A percentile compares a stretch with the other conserved stretches of the same genome.
Evolutionary conservation across 2,329 filamentous ascomycete genomes (phyloP).

Genomic region (Stemphylium vesicarium): DNA sequence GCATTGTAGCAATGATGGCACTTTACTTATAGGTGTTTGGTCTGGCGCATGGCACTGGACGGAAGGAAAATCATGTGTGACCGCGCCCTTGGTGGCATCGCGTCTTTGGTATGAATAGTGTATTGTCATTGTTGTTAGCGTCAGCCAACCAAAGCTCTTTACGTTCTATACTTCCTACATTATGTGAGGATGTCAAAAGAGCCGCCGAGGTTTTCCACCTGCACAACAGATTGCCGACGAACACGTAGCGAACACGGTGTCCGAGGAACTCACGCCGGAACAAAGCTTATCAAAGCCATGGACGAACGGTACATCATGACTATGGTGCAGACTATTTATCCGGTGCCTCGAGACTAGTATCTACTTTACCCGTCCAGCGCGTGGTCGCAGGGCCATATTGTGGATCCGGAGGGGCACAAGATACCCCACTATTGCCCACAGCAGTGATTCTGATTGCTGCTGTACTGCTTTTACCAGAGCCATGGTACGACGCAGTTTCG

Average conservation of each 20-base stretch:
- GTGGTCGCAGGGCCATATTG: slow-evolving; percentile 10
- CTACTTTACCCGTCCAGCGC: slow-evolving; percentile 23
- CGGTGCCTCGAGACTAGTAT: slow-evolving; percentile 22
- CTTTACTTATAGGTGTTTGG: background rate
- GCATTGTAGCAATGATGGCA: background rate
- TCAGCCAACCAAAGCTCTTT: background rate
- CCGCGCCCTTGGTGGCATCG: background rate
- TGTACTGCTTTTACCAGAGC: slow-evolving; percentile 9
- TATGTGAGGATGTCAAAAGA: background rate
- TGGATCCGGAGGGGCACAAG: slow-evolving; percentile 23
- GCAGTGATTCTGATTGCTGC: slow-evolving; percentile 7
- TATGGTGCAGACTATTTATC: slow-evolving; percentile 23
- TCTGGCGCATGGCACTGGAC: slow-evolving; percentile 6
- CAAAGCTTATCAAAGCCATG: background rate
- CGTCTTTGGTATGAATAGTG: slow-evolving; percentile 9
- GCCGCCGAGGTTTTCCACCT: background rate
- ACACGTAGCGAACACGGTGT: background rate
- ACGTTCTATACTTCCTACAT: too few species aligned
- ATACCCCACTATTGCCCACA: slow-evolving; percentile 23
- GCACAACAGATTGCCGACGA: background rate
- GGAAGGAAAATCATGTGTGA: slow-evolving; percentile 2
- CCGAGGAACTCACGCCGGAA: background rate
- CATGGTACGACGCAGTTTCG: slow-evolving; percentile 7
- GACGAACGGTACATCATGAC: background rate
- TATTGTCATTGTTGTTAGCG: slow-evolving; percentile 10